Evolutionary conservation across 73 alveolate species (phyloP).

Genomic region (Paramecium primaurelia): DNA sequence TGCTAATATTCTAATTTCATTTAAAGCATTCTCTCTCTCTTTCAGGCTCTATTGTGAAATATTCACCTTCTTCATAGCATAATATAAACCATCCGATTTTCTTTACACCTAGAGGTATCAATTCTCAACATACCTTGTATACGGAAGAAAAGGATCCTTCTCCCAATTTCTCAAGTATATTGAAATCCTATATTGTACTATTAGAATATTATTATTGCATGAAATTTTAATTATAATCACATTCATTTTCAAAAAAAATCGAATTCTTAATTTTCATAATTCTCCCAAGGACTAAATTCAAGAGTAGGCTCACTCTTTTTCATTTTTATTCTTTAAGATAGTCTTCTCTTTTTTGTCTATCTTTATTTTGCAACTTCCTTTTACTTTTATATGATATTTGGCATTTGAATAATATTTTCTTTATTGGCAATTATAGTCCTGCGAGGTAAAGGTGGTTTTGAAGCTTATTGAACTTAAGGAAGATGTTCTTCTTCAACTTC

Average conservation of each 20-base stretch:
- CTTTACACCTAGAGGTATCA: slow-evolving; percentile 13
- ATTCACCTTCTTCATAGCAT: slow-evolving; percentile 61
- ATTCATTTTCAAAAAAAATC: neutral
- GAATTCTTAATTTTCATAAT: neutral
- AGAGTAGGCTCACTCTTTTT: neutral
- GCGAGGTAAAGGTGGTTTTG: neutral
- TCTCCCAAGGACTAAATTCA: slow-evolving; percentile 12
- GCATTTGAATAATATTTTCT: neutral
- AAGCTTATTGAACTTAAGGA: neutral
- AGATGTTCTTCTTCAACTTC: neutral
- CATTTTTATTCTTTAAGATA: neutral
- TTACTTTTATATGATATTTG: neutral
- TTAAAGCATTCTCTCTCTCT: slow-evolving; percentile 61
- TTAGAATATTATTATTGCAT: neutral
- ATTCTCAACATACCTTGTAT: neutral
- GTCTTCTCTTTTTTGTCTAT: neutral
- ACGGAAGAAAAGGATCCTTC: slow-evolving; percentile 49
- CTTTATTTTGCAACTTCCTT: neutral
- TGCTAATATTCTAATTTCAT: slow-evolving; percentile 64
- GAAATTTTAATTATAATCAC: neutral
- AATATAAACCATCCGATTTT: slow-evolving; percentile 40
- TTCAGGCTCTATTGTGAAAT: slow-evolving; percentile 32
- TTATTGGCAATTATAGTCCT: neutral
- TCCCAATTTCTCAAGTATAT: slow-evolving; percentile 24
- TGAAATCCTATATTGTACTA: slow-evolving; percentile 19